These are phyloP conservation scores for Pyrrhoderma noxium DNA, from an alignment of 1,284 basidiomycete species.

Conservation along the genomic window DNA sequence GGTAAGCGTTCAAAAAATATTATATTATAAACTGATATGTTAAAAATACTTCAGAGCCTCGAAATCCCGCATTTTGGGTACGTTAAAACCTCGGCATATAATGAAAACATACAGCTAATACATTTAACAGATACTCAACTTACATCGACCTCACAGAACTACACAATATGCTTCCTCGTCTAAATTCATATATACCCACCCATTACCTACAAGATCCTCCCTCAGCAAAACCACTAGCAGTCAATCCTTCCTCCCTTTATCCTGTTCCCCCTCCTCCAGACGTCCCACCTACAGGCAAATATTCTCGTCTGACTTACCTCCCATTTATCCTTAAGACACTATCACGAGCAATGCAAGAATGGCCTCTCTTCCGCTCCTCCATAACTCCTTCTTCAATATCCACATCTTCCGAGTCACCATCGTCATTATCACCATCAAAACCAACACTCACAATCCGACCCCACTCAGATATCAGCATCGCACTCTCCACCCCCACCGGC, in stretches of 20 bases:
- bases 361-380: slow-evolving; percentile 74
- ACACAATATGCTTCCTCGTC: slow-evolving; percentile 58
- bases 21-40: slow-evolving; percentile 13
- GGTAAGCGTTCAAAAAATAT: slow-evolving; percentile 31
- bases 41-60: slow-evolving; percentile 45
- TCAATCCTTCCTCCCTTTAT: slow-evolving; percentile 44
- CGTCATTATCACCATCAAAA: slow-evolving; percentile 29
- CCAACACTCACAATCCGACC: slow-evolving; percentile 65
- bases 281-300: slow-evolving; percentile 43
- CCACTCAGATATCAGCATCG: slow-evolving; percentile 65
- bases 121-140: slow-evolving; percentile 55
- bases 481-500: slow-evolving; percentile 75
- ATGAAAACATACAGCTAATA: neutral
- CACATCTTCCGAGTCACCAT: slow-evolving; percentile 18
- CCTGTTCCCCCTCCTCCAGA: slow-evolving; percentile 33
- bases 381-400: slow-evolving; percentile 39
- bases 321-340: slow-evolving; percentile 85
- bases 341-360: slow-evolving; percentile 72
- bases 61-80: slow-evolving; percentile 78
- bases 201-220: slow-evolving; percentile 43
- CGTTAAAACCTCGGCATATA: slow-evolving; percentile 18
- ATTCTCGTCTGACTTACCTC: slow-evolving; percentile 70
- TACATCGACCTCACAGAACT: slow-evolving; percentile 78
- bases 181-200: slow-evolving; percentile 66
- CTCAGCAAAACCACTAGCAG: slow-evolving; percentile 33